Percentiles rank a stretch among this genome's conserved stretches.
These are phyloP conservation scores for Porodaedalea pini DNA, from an alignment of 1,284 basidiomycete species.

Conservation along the genomic window DNA sequence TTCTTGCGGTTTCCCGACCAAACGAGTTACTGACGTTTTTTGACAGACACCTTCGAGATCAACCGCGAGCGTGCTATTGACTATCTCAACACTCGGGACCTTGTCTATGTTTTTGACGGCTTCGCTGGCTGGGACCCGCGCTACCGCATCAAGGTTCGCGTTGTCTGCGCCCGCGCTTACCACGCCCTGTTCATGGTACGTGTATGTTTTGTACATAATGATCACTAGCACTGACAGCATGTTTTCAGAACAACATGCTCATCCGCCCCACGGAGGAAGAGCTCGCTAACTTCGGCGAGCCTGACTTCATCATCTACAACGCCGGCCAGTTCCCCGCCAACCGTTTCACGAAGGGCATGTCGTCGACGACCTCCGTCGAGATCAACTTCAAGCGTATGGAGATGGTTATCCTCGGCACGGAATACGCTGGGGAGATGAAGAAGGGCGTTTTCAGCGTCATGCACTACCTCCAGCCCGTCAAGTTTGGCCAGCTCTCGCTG, in stretches of 20 bases:
- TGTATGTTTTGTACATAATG: not conserved
- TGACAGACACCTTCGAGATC: conserved; percentile 95
- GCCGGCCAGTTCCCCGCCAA: conserved; percentile 99
- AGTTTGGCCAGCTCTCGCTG: conserved; percentile 96
- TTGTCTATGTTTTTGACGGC: conserved; percentile 99
- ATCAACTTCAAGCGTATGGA: conserved; percentile 99
- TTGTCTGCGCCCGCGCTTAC: conserved; percentile 97
- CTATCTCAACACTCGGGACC: conserved; percentile 97
- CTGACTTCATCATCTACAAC: conserved; percentile 99
- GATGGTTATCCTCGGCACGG: conserved; percentile 99
- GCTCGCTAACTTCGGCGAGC: conserved; percentile 93
- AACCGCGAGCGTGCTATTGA: conserved; percentile 99
- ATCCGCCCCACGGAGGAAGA: conserved; percentile 97
- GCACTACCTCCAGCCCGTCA: conserved; percentile 99
- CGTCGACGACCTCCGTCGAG: conserved; percentile 97
- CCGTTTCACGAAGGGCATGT: conserved; percentile 99
- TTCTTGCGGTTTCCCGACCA: not conserved
- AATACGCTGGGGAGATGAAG: conserved; percentile 99
- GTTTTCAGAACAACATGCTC: conserved; percentile 89
- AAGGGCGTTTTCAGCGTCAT: conserved; percentile 99
- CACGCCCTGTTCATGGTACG: conserved; percentile 98
- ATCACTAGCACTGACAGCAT: not conserved
- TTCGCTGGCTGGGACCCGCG: conserved; percentile 98
- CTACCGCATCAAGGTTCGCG: conserved; percentile 99
- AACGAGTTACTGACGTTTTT: conserved; percentile 10